Percentiles rank a stretch among this genome's conserved stretches.
phyloP scores from a whole-genome alignment of 2,329 filamentous ascomycete species.

The Talaromyces atroroseus region DNA sequence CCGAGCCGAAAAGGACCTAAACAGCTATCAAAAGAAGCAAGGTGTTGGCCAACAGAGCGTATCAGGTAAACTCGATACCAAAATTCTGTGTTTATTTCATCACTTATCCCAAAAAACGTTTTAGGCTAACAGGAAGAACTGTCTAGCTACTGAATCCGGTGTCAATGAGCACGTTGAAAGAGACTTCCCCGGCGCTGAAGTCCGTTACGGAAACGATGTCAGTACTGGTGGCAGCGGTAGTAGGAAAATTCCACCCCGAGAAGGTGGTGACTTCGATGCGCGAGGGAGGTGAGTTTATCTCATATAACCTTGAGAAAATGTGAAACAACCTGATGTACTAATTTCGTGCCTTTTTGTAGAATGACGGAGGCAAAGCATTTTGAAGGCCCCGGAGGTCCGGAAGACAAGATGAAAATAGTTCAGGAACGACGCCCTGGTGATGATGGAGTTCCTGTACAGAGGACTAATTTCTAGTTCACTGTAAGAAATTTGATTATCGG shows the following conservation, averaged over 20 bases:
- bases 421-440: constrained; percentile 17
- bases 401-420: constrained; percentile 27
- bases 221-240: constrained; percentile 33
- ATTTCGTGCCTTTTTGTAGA: constrained; percentile 16
- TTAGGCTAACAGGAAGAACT: background rate
- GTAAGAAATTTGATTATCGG: background rate
- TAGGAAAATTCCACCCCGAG: constrained; percentile 36
- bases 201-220: constrained; percentile 34
- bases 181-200: constrained; percentile 32
- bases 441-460: constrained; percentile 13
- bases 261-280: constrained; percentile 36
- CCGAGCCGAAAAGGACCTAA: constrained; percentile 37
- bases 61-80: constrained; percentile 27
- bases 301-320: background rate
- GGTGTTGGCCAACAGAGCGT: constrained; percentile 34
- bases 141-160: constrained; percentile 36
- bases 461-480: constrained; percentile 4
- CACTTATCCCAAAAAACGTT: background rate
- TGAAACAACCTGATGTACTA: background rate
- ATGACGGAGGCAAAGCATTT: constrained; percentile 33
- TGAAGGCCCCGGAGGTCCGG: constrained; percentile 30
- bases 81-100: background rate
- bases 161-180: constrained; percentile 35
- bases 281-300: constrained; percentile 28
- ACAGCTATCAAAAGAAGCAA: constrained; percentile 36